These are phyloP conservation scores for Alternaria solani DNA, from an alignment of 2,329 filamentous ascomycete genomes.

Conservation along the genomic window DNA sequence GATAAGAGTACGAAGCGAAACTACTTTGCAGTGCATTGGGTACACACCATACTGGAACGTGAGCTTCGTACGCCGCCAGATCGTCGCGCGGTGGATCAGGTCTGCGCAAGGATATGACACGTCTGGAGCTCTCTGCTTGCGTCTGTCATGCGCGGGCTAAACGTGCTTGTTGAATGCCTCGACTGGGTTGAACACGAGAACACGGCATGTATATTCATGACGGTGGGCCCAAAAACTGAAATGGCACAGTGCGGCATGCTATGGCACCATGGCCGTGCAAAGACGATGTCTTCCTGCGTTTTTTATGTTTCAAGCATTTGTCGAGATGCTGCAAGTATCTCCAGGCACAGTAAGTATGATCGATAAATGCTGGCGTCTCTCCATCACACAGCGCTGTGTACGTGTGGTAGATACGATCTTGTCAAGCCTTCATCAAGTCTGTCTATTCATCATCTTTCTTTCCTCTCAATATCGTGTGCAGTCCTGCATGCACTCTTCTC, in stretches of 20 bases:
- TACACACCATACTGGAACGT: neutral
- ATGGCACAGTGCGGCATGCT: neutral
- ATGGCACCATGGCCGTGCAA: accelerated
- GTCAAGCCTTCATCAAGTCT: neutral
- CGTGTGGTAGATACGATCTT: neutral
- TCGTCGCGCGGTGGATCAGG: neutral
- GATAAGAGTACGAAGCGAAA: neutral
- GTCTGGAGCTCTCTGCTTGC: neutral
- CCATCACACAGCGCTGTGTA: neutral
- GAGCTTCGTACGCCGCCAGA: neutral
- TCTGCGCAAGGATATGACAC: neutral
- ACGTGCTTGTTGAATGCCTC: neutral
- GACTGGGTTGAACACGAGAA: neutral
- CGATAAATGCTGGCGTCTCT: neutral
- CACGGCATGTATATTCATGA: neutral
- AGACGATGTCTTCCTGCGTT: neutral
- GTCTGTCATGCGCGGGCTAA: neutral
- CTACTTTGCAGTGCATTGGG: neutral
- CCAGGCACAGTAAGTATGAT: neutral
- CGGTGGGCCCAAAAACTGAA: neutral
- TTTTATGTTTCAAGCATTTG: too few species aligned
- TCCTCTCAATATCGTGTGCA: neutral
- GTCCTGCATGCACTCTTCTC: neutral
- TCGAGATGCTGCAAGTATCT: neutral
- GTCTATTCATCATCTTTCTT: neutral